Conservation (phyloP, 305 asterid species). For the Fraxinus dipetala region DNA sequence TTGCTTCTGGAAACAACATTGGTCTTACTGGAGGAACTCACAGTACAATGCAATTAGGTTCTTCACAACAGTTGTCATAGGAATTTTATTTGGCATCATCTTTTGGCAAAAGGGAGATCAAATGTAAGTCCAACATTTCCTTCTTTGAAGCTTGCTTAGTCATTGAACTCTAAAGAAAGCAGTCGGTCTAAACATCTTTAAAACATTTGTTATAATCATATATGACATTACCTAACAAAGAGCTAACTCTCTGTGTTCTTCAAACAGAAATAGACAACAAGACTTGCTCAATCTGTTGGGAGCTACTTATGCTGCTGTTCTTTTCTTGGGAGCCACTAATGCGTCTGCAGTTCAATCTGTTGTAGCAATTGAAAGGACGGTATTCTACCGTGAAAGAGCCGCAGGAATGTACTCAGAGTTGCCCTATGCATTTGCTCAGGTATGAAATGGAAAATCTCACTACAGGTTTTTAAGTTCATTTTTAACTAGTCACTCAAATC, state of each 20-base stretch:
- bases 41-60: conserved; percentile 70
- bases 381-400: conserved; percentile 80
- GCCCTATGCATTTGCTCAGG: conserved; percentile 90
- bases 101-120: conserved; percentile 67
- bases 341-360: conserved; percentile 71
- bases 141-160: not conserved
- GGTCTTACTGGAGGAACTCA: conserved; percentile 92
- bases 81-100: conserved; percentile 63
- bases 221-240: not conserved
- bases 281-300: conserved; percentile 71
- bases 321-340: conserved; percentile 76
- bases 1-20: conserved; percentile 76
- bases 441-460: conserved; percentile 14
- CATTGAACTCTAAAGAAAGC: not conserved
- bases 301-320: conserved; percentile 74
- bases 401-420: conserved; percentile 87
- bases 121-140: conserved; percentile 42
- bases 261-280: conserved; percentile 56
- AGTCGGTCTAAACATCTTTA: not conserved
- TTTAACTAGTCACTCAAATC: not conserved
- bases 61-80: conserved; percentile 58
- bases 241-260: not conserved
- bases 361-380: conserved; percentile 69
- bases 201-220: not conserved
- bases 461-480: not conserved